phyloP scores from a whole-genome alignment of 179 eudicot genomes.

The Drosera spatulata region DNA sequence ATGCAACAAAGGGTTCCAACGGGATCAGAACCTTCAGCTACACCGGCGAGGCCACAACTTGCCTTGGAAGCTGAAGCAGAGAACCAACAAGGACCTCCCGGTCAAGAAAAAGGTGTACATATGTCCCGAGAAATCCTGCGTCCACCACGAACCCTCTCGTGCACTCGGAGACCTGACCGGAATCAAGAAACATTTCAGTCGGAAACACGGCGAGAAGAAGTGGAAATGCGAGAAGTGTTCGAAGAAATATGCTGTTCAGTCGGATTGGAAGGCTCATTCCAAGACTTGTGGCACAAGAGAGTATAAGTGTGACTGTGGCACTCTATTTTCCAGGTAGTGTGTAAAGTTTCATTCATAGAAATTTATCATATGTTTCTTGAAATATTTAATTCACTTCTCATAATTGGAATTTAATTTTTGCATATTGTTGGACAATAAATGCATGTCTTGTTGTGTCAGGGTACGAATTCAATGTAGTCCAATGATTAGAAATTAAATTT shows the following conservation, averaged over 20 bases:
- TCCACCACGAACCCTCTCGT: conserved; percentile 8
- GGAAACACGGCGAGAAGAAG: neutral
- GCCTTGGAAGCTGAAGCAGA: conserved; percentile 12
- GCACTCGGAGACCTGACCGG: conserved; percentile 15
- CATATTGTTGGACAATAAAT: neutral
- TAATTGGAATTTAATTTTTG: conserved; percentile 9
- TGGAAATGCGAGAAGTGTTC: too few species aligned
- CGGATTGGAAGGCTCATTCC: too few species aligned
- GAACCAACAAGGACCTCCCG: neutral
- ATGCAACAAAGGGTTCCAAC: too few species aligned
- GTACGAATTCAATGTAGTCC: conserved; percentile 8
- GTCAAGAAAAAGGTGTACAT: conserved; percentile 10
- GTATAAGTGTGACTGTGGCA: too few species aligned
- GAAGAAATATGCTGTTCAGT: too few species aligned
- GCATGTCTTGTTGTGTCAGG: neutral
- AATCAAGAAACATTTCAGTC: conserved; percentile 11
- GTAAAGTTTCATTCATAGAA: conserved; percentile 9
- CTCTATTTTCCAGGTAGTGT: conserved; percentile 5
- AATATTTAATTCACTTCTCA: conserved; percentile 4
- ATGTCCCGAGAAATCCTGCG: conserved; percentile 10
- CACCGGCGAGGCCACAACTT: conserved; percentile 10
- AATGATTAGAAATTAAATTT: conserved; percentile 10
- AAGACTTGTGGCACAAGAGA: too few species aligned
- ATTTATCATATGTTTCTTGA: conserved; percentile 7
- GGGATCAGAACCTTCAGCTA: conserved; percentile 6